phyloP scores from a whole-genome alignment of 768 basidiomycete species.

The Xanthoconium stramineum region DNA sequence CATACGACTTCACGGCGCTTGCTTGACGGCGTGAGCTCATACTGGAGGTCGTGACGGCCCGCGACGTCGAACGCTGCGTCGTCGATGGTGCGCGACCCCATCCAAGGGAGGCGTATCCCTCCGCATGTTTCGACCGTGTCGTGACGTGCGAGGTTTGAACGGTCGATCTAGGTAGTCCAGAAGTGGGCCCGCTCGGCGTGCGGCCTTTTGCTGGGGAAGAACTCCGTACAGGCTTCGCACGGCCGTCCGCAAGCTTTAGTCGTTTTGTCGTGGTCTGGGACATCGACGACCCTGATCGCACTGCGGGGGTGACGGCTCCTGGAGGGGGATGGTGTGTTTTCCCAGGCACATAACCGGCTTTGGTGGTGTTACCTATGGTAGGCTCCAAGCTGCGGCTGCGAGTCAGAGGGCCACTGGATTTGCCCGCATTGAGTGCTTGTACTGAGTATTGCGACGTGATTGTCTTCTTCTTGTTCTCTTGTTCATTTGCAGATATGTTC shows the following conservation, averaged over 20 bases:
- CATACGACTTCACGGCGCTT: conserved; percentile 14
- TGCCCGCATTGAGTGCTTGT: conserved; percentile 25
- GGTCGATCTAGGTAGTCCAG: conserved; percentile 12
- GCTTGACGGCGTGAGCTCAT: conserved; percentile 9
- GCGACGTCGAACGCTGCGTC: conserved; percentile 26
- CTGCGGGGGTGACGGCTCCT: conserved; percentile 56
- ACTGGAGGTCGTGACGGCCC: conserved; percentile 14
- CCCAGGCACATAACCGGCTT: conserved; percentile 28
- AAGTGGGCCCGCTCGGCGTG: conserved; percentile 21
- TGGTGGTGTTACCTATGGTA: conserved; percentile 7
- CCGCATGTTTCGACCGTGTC: conserved; percentile 26
- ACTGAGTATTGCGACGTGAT: conserved; percentile 34
- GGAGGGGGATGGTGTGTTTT: conserved; percentile 26
- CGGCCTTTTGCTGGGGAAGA: conserved; percentile 30
- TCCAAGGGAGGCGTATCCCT: conserved; percentile 28
- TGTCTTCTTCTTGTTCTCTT: conserved; percentile 72
- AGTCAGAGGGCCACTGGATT: conserved; percentile 15
- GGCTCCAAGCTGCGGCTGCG: conserved; percentile 31
- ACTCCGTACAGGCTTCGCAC: conserved; percentile 16
- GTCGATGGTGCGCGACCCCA: conserved; percentile 37
- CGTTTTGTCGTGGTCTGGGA: conserved; percentile 58
- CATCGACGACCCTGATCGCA: conserved; percentile 43
- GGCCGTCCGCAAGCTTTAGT: conserved; percentile 49
- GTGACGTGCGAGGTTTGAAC: conserved; percentile 19
- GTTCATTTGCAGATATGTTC: conserved; percentile 64